These are phyloP conservation scores for Agrocybe praecox DNA, from an alignment of 768 basidiomycete genomes.

Conservation along the genomic window DNA sequence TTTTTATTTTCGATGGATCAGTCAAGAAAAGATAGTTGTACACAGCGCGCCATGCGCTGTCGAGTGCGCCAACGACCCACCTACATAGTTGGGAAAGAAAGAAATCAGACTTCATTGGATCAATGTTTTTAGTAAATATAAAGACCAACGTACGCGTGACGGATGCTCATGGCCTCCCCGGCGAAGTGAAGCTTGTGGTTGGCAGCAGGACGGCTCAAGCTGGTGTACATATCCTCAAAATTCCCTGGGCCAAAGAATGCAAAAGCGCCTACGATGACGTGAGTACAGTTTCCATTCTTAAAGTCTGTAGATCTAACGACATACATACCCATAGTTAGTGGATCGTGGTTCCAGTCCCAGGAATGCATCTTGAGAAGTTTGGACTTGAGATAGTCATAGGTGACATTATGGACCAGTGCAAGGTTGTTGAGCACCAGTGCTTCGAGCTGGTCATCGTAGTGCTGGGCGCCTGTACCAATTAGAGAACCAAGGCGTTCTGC, in stretches of 20 bases:
- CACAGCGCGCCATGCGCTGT: constrained; percentile 9
- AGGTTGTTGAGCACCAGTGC: neutral
- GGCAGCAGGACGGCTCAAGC: constrained; percentile 8
- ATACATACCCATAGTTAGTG: constrained; percentile 4
- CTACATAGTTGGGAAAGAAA: neutral
- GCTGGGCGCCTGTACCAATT: neutral
- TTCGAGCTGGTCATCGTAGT: constrained; percentile 7
- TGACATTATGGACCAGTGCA: neutral
- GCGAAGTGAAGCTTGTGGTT: constrained; percentile 10
- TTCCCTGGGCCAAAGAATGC: constrained; percentile 9
- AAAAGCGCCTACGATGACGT: neutral
- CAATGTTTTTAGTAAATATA: neutral
- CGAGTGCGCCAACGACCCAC: constrained; percentile 11
- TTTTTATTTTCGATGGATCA: neutral
- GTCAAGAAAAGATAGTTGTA: neutral
- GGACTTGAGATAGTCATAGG: neutral
- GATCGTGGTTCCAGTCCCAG: constrained; percentile 12
- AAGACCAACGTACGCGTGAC: constrained; percentile 1
- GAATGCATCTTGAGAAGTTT: constrained; percentile 4
- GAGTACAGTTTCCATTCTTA: neutral
- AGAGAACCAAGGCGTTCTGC: constrained; percentile 10
- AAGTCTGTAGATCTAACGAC: neutral
- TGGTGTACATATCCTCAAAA: constrained; percentile 6
- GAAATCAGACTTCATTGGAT: neutral
- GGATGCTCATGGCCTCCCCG: constrained; percentile 7